Conservation (phyloP, 352 stramenopile genomes). For the Thalassiosira mediterranea region DNA sequence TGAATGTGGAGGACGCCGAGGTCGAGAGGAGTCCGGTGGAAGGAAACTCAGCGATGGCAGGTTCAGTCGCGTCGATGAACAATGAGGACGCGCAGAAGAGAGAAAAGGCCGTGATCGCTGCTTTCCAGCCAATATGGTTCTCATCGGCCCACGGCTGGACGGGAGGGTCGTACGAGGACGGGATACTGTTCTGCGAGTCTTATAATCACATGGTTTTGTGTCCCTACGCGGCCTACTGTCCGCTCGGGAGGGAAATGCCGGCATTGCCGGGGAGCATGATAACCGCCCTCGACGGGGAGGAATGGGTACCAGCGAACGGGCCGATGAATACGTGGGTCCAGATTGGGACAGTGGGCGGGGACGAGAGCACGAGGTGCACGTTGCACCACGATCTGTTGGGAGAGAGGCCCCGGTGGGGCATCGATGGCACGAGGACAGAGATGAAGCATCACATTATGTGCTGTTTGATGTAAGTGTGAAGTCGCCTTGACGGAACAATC, state of each 20-base stretch:
- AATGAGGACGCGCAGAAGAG: conserved; percentile 36
- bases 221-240: conserved; percentile 49
- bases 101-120: conserved; percentile 54
- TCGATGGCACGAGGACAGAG: conserved; percentile 38
- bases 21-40: conserved; percentile 22
- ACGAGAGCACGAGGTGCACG: conserved; percentile 32
- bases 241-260: conserved; percentile 18
- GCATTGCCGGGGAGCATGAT: conserved; percentile 50
- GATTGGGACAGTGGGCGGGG: conserved; percentile 33
- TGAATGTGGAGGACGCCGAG: conserved; percentile 27
- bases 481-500: no score
- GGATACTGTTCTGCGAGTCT: conserved; percentile 42
- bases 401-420: conserved; percentile 43
- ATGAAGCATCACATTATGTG: conserved; percentile 59
- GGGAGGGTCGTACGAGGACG: conserved; percentile 40
- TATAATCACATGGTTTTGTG: conserved; percentile 57
- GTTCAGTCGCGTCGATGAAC: conserved; percentile 6
- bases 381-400: conserved; percentile 51
- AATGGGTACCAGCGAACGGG: conserved; percentile 49
- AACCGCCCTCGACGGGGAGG: conserved; percentile 28
- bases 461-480: conserved; percentile 55
- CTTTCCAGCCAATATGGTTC: conserved; percentile 54
- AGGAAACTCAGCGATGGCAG: conserved; percentile 14
- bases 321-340: conserved; percentile 54
- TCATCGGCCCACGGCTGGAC: conserved; percentile 36